Evolutionary conservation across 495 filamentous ascomycete genomes (phyloP).

Genomic region (Parathielavia appendiculata): DNA sequence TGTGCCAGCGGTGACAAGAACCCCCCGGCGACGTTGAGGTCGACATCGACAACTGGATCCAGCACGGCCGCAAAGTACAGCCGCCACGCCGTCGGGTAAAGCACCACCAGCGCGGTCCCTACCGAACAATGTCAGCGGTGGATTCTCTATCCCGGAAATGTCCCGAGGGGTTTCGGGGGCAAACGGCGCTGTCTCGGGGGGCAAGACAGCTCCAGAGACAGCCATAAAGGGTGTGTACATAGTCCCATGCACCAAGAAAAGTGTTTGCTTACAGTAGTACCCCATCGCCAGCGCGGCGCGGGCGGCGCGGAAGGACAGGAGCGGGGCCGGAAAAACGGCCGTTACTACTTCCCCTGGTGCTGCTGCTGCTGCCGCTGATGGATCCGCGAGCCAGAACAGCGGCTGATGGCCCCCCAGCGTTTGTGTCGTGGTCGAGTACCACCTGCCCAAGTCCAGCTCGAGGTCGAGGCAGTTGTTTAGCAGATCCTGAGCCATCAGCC

Average conservation of each 20-base stretch:
- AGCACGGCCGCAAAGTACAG: constrained; percentile 34
- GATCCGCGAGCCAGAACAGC: background rate
- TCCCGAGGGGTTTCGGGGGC: no score
- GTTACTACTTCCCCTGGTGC: background rate
- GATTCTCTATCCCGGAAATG: no score
- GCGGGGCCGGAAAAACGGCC: constrained; percentile 24
- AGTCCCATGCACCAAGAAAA: no score
- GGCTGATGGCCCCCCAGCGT: constrained; percentile 5
- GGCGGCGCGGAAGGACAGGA: constrained; percentile 32
- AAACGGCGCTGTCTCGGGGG: no score
- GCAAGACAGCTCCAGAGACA: no score
- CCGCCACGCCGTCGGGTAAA: constrained; percentile 37
- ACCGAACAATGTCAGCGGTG: no score
- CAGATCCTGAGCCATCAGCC: constrained; percentile 39
- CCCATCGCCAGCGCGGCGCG: constrained; percentile 35
- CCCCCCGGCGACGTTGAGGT: no score
- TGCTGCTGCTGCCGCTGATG: background rate
- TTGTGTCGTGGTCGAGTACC: constrained; percentile 32
- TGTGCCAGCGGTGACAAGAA: no score
- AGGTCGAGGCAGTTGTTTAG: constrained; percentile 37
- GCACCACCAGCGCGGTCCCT: constrained; percentile 34
- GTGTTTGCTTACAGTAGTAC: no score
- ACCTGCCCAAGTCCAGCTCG: constrained; percentile 38
- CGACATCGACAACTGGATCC: constrained; percentile 23
- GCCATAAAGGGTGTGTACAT: no score